These are phyloP conservation scores for Polytrichum commune DNA, from an alignment of 225 moss, liverwort and hornwort species.

Conservation along the genomic window DNA sequence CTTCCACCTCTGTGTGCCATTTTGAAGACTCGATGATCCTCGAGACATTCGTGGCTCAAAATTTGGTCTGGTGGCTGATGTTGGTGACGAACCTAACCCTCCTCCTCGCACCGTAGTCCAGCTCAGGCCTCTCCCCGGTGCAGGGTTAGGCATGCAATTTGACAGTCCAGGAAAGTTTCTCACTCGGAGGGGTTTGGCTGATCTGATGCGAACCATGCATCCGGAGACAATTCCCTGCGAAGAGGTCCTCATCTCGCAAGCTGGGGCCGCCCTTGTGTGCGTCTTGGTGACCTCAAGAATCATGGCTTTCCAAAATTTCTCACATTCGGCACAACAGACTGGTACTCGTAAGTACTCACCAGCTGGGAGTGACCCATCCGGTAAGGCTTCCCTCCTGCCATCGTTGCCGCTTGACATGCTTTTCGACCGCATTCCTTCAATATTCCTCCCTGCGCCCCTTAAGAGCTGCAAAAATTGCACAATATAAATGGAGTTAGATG, in stretches of 20 bases:
- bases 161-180: constrained; percentile 14
- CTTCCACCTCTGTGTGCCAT: constrained; percentile 11
- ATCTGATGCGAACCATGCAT: constrained; percentile 26
- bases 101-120: constrained; percentile 14
- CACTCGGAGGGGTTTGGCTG: constrained; percentile 20
- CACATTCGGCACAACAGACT: constrained; percentile 39
- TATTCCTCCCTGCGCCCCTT: neutral
- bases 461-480: neutral
- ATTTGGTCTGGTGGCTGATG: neutral
- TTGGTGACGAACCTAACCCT: constrained; percentile 4
- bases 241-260: constrained; percentile 22
- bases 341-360: constrained; percentile 34
- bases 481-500: neutral
- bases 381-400: neutral
- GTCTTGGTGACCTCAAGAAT: constrained; percentile 43
- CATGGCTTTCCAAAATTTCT: constrained; percentile 35
- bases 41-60: constrained; percentile 3
- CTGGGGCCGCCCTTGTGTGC: constrained; percentile 29
- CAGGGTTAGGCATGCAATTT: too few relatives aligned
- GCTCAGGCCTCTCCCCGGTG: constrained; percentile 11
- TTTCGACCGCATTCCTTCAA: neutral
- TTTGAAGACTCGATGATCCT: constrained; percentile 3
- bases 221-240: constrained; percentile 17
- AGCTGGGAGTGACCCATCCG: constrained; percentile 11
- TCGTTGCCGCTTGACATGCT: neutral